These are phyloP conservation scores for Vitis cinerea DNA, from an alignment of 164 flowering plant genomes.

Conservation along the genomic window DNA sequence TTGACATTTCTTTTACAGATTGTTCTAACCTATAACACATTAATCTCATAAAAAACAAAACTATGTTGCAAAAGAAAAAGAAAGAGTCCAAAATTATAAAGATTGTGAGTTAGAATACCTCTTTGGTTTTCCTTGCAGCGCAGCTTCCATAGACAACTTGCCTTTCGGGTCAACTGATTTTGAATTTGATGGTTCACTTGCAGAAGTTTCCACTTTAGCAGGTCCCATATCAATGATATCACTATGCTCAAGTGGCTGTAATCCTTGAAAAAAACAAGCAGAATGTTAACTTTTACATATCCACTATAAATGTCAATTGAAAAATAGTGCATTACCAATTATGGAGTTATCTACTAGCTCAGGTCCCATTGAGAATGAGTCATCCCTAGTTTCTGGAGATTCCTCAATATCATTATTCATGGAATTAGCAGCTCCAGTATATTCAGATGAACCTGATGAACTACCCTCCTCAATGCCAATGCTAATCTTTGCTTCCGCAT, in stretches of 20 bases:
- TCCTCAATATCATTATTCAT: background rate
- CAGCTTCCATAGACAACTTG: conserved; percentile 23
- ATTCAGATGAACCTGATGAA: background rate
- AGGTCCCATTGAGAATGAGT: conserved; percentile 8
- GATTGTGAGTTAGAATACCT: conserved; percentile 31
- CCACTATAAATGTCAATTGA: background rate
- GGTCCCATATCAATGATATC: conserved; percentile 4
- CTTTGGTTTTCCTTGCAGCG: conserved; percentile 47
- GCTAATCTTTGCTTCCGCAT: conserved; percentile 8
- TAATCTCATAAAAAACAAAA: conserved; percentile 4
- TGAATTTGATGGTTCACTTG: conserved; percentile 18
- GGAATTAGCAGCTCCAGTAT: background rate
- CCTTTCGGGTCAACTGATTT: conserved; percentile 15
- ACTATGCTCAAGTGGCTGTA: conserved; percentile 38
- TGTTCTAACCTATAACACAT: conserved; percentile 48
- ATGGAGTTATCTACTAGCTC: conserved; percentile 12
- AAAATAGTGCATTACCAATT: conserved; percentile 34
- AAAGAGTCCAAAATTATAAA: conserved; percentile 1
- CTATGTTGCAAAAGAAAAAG: background rate
- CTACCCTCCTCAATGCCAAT: conserved; percentile 9
- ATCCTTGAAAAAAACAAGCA: conserved; percentile 47
- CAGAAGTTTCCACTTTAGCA: conserved; percentile 17
- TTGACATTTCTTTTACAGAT: conserved; percentile 27
- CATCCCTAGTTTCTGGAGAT: conserved; percentile 15
- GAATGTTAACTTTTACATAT: conserved; percentile 13